Base-by-base conservation (phyloP, 768 basidiomycete genomes). In the Termitomyces sp. region DNA sequence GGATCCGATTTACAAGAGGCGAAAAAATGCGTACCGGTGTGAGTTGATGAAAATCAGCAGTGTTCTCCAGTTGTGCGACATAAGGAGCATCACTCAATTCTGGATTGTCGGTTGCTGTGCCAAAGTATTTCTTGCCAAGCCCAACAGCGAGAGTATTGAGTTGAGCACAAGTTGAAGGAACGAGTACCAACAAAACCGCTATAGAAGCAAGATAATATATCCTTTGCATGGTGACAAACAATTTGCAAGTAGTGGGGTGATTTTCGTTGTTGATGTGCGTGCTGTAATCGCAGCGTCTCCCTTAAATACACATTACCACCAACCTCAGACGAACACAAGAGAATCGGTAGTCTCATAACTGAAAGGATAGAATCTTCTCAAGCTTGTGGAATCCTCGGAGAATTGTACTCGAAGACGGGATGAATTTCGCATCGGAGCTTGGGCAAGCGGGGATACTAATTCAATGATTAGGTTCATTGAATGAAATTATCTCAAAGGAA, bases 101-200 rank as follows among this genome's bases (percentile, higher is more conserved):
- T 51, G 71, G 67, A 65, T 81, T 81, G 69, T 83, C 81, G 1
- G 81, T 82, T 20, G 82, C 82, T 15, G 78, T 74, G 15, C 81
- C 82, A 61, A 83, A 83, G 72, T 82, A 82, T 38, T 73, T 70
- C 67, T 81, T 81, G 14, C 80, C 79, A 15, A 77, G 74, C 12
- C 76, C 71, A 58, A 73, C 73, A 10, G 80, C 81, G 85, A 77
- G 54, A 31, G 54, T 55, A 32, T 55, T 55, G 40, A 55, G 54
- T 42, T 55, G 54, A 10, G 54, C 54, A n/a, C 12, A 12, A 5
- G 10, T 55, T 10, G 42, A 43, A 12, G 40, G 31, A 55, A 42
- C 29, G 17, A 55, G 31, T 42, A 7, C 9, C 29, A 55, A 31
- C 25, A 42, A 54, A 54, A 17, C 12, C 29, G 38, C 15, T 5